Evolutionary conservation across 371 early-diverging fungal genomes (phyloP), one percentile per base, ranked within the genome.

Genomic region (Mucor mucedo): DNA sequence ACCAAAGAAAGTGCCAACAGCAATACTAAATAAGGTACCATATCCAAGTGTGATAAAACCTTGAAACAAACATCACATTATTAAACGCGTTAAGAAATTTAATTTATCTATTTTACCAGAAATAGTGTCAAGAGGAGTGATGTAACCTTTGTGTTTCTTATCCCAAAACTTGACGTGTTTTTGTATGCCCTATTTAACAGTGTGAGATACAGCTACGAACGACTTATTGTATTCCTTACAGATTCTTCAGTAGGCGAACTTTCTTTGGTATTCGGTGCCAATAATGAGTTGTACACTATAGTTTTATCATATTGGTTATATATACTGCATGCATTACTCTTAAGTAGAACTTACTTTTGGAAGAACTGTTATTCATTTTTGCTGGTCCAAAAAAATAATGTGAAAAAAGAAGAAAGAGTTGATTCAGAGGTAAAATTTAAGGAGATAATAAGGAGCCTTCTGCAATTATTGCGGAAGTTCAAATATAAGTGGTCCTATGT

Each of bases 41-140:
- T 70, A 70, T 14, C 70, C 70, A n/a, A 70, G 47, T 48, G 65
- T 62, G 41, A 70, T 62, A 41, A 70, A 70, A 55, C 70, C 70
- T 70, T 48, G 39, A 48, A 44, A 14, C 30, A 55, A 29, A 38
- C 3, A 59, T 57, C 29, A 57, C 13, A 41, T 62, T 44, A 50
- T 48, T 50, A 42, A 49, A 41, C 33, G 32, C 32, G 33, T 42
- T n/a, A 27, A 33, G 38, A 16, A 7, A 52, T 28, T 53, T 42
- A 38, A 35, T 21, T 14, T 60, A 30, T 48, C 30, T 28, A 35
- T 16, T 41, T 58, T 62, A 71, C 71, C 71, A 44, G 55, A 54
- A 28, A 71, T 64, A 6, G 68, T 57, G 52, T 71, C 71, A 16
- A 67, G 41, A 48, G 71, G 71, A 1, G 71, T 64, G 39, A 71